A percentile compares a stretch with the other conserved stretches of the same genome.
Evolutionary conservation across 306 rosid genomes (phyloP).

Genomic region (Calophaca sinica): DNA sequence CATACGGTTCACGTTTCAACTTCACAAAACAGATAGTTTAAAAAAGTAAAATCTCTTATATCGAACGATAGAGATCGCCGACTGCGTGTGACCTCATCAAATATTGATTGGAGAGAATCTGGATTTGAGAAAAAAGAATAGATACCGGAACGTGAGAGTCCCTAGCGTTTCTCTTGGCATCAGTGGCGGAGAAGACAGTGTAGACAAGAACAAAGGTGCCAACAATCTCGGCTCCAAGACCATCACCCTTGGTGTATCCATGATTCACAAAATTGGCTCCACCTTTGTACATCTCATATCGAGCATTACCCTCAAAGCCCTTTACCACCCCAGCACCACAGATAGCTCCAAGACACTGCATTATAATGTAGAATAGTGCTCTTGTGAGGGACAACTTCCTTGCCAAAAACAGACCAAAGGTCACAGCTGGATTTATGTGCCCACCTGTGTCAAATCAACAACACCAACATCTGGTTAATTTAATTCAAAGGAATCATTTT

Average conservation of each 20-base stretch:
- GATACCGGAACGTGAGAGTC: conserved; percentile 92
- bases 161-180: conserved; percentile 89
- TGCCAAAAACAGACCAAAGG: conserved; percentile 84
- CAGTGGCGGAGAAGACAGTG: conserved; percentile 97
- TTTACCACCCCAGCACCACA: conserved; percentile 95
- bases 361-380: conserved; percentile 77
- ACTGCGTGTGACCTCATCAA: no score
- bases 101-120: no score
- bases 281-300: conserved; percentile 60
- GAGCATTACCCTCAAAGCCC: conserved; percentile 61
- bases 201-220: conserved; percentile 97
- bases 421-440: conserved; percentile 94
- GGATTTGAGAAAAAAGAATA: no score
- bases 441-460: conserved; percentile 63
- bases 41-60: no score
- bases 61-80: no score
- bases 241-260: conserved; percentile 92
- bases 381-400: conserved; percentile 86
- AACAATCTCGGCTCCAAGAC: conserved; percentile 87
- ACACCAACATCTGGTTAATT: conserved; percentile 40
- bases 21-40: no score
- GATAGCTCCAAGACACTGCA: conserved; percentile 94
- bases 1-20: no score
- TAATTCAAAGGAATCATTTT: no score
- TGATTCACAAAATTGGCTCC: conserved; percentile 72